phyloP scores from a whole-genome alignment of 306 rosid genomes.

The Inga leiocalycina region DNA sequence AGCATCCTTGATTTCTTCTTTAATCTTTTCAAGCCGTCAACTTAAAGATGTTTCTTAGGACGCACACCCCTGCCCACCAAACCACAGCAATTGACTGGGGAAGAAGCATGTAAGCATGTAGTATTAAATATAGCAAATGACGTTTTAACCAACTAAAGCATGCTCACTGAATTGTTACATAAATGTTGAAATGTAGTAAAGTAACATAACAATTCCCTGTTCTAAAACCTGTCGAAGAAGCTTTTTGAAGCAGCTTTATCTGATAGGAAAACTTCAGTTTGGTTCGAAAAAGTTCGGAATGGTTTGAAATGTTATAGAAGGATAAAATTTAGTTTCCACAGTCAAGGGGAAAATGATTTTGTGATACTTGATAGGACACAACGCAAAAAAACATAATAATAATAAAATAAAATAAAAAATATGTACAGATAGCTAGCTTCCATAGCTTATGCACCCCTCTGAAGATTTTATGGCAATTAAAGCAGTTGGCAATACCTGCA shows the following conservation, averaged over 20 bases:
- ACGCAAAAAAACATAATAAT: no score
- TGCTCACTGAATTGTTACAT: neutral
- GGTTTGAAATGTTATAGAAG: neutral
- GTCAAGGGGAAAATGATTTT: neutral
- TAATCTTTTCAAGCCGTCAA: neutral
- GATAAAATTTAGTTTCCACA: neutral
- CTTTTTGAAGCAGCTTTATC: neutral
- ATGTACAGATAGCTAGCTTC: neutral
- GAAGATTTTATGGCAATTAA: neutral
- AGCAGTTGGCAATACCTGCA: slow-evolving; percentile 50
- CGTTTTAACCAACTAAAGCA: neutral
- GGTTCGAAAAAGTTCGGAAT: neutral
- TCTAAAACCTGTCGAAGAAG: neutral
- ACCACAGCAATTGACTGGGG: neutral
- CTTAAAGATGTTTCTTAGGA: neutral
- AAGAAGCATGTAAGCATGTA: neutral
- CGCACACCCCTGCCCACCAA: neutral
- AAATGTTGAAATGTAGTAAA: neutral
- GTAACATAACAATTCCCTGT: neutral
- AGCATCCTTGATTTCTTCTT: neutral
- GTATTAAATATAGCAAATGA: neutral
- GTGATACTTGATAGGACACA: neutral
- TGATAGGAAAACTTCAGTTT: neutral
- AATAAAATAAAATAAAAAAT: neutral
- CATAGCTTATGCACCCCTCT: neutral